Percentiles rank a stretch among this genome's conserved stretches.
Conservation (phyloP, 2,329 filamentous ascomycete genomes). For the Fusarium burgessii region DNA sequence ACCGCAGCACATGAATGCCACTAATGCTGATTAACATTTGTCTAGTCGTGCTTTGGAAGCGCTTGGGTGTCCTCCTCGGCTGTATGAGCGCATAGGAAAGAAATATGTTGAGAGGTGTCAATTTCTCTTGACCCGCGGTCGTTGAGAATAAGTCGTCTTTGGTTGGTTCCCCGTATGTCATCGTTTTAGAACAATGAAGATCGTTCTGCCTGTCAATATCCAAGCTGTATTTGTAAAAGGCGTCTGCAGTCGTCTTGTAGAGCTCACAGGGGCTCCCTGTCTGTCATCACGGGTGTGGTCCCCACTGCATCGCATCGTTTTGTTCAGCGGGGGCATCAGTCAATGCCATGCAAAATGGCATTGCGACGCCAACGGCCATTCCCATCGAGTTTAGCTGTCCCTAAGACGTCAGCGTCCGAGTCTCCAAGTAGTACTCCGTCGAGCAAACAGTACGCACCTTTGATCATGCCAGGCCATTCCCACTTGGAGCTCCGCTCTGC, state of each 20-base stretch:
- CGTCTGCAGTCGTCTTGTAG: slow-evolving; percentile 38
- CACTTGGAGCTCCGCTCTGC: slow-evolving; percentile 42
- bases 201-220: slow-evolving; percentile 16
- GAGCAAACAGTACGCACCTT: slow-evolving; percentile 43
- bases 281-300: slow-evolving; percentile 44
- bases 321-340: slow-evolving; percentile 43
- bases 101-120: neutral
- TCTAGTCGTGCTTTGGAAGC: slow-evolving; percentile 22
- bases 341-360: slow-evolving; percentile 47
- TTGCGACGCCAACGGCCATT: slow-evolving; percentile 48
- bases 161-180: neutral
- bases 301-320: slow-evolving; percentile 43
- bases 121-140: neutral
- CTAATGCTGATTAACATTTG: slow-evolving; percentile 32
- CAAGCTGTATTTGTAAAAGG: slow-evolving; percentile 18
- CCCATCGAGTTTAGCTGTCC: slow-evolving; percentile 45
- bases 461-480: slow-evolving; percentile 47
- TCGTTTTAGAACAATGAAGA: slow-evolving; percentile 15
- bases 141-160: neutral
- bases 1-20: slow-evolving; percentile 21
- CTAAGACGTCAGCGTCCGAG: slow-evolving; percentile 45
- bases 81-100: slow-evolving; percentile 3
- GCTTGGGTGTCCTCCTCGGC: slow-evolving; percentile 7
- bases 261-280: slow-evolving; percentile 46
- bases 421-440: slow-evolving; percentile 35